Conservation (phyloP, 495 filamentous ascomycete genomes). For the Hyaloscypha bicolor region DNA sequence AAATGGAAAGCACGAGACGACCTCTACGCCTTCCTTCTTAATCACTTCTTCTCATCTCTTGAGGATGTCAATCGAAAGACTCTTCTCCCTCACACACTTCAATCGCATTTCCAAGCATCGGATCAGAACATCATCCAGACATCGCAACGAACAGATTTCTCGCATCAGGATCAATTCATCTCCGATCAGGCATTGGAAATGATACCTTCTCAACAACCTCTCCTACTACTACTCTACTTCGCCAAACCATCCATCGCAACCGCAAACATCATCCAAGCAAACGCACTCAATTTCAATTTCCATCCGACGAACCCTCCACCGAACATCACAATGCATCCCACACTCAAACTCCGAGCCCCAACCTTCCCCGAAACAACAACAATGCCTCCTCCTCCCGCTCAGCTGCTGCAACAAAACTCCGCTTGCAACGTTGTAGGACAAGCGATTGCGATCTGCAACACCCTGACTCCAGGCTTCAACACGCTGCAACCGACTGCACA, state of each 20-base stretch:
- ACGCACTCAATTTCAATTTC: background rate
- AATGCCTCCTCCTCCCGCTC: background rate
- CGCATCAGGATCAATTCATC: background rate
- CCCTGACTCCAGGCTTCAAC: slow-evolving; percentile 27
- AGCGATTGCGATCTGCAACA: slow-evolving; percentile 25
- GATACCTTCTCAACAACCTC: background rate
- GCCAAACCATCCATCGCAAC: background rate
- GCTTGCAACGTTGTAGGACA: slow-evolving; percentile 17
- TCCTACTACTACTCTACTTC: background rate
- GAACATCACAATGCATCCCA: background rate
- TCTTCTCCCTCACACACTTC: background rate
- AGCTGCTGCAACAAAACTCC: slow-evolving; percentile 9
- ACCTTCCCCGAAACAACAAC: slow-evolving; percentile 9
- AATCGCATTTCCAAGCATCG: background rate
- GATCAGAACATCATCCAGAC: background rate
- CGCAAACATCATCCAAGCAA: slow-evolving; percentile 9
- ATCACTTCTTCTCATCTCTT: background rate
- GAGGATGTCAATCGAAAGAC: background rate
- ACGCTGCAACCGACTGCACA: slow-evolving; percentile 19
- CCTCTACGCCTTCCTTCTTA: background rate
- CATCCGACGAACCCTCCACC: background rate
- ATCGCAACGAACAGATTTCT: background rate
- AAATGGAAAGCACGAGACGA: background rate
- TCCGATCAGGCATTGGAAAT: background rate
- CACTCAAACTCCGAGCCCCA: slow-evolving; percentile 1